A percentile compares a stretch with the other conserved stretches of the same genome.
phyloP scores from a whole-genome alignment of 306 rosid species.

The Trifolium pratense region DNA sequence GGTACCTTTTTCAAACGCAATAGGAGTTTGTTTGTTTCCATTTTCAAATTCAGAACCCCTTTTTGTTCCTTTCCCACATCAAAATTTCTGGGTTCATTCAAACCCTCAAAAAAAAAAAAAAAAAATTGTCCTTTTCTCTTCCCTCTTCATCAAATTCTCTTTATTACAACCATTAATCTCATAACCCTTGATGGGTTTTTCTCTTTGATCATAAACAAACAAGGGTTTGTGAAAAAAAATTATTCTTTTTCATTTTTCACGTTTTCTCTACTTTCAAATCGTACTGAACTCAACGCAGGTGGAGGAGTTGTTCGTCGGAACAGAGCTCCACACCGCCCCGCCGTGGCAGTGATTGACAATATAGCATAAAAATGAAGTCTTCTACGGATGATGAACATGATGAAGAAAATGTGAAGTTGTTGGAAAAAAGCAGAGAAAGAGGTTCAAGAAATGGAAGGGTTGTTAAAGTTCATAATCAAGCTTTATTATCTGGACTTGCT shows the following conservation, averaged over 20 bases:
- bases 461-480: slow-evolving; percentile 70
- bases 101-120: too few species aligned
- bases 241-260: slow-evolving; percentile 16
- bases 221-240: slow-evolving; percentile 33
- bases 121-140: not conserved
- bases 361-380: slow-evolving; percentile 60
- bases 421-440: slow-evolving; percentile 61
- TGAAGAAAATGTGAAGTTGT: slow-evolving; percentile 71
- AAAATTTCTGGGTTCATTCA: slow-evolving; percentile 21
- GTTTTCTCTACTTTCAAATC: not conserved
- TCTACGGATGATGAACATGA: slow-evolving; percentile 61
- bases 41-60: slow-evolving; percentile 21
- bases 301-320: not conserved
- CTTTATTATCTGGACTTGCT: slow-evolving; percentile 86
- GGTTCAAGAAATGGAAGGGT: slow-evolving; percentile 48
- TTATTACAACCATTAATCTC: slow-evolving; percentile 10
- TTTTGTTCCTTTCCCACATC: slow-evolving; percentile 1
- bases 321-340: not conserved
- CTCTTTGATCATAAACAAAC: slow-evolving; percentile 21
- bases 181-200: slow-evolving; percentile 45
- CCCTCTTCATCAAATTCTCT: slow-evolving; percentile 26
- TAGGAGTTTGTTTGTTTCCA: too few species aligned
- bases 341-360: not conserved
- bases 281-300: not conserved
- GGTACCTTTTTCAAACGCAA: slow-evolving; percentile 10